A percentile compares a stretch with the other conserved stretches of the same genome.
These are phyloP conservation scores for Leptodermis oblonga DNA, from an alignment of 257 asterid species.

Conservation along the genomic window DNA sequence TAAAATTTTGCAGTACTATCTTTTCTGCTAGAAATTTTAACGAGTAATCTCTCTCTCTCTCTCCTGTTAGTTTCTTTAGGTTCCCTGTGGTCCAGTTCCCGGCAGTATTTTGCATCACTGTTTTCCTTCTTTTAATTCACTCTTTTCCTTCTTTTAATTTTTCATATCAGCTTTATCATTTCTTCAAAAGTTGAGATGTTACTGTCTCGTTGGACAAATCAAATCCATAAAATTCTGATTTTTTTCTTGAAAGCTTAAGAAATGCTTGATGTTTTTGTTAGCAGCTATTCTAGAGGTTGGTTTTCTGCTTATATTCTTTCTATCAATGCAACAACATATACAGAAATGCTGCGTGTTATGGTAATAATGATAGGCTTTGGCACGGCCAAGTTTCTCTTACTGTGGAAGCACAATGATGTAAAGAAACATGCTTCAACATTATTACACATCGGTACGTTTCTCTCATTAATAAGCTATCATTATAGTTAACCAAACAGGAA, in stretches of 20 bases:
- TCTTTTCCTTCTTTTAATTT: neutral
- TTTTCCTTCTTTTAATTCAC: no score
- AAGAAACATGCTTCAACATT: constrained; percentile 3
- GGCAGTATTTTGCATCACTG: neutral
- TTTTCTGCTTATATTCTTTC: neutral
- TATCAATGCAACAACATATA: neutral
- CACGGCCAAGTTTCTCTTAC: neutral
- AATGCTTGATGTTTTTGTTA: neutral
- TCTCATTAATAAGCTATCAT: constrained; percentile 1
- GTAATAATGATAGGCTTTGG: constrained; percentile 8
- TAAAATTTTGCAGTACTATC: neutral
- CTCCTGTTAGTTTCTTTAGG: neutral
- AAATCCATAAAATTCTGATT: constrained; percentile 2
- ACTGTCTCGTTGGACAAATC: neutral
- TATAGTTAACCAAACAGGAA: neutral
- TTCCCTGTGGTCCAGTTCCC: constrained; percentile 5
- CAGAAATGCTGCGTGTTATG: neutral
- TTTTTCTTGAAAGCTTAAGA: neutral
- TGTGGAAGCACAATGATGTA: constrained; percentile 14
- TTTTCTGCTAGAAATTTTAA: neutral
- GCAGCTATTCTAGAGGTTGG: neutral
- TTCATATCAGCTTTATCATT: neutral
- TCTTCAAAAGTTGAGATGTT: no score
- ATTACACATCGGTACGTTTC: neutral
- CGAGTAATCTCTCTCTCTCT: neutral